Evolutionary conservation across 495 filamentous ascomycete species (phyloP).

Genomic region (Hypoxylon rickii): DNA sequence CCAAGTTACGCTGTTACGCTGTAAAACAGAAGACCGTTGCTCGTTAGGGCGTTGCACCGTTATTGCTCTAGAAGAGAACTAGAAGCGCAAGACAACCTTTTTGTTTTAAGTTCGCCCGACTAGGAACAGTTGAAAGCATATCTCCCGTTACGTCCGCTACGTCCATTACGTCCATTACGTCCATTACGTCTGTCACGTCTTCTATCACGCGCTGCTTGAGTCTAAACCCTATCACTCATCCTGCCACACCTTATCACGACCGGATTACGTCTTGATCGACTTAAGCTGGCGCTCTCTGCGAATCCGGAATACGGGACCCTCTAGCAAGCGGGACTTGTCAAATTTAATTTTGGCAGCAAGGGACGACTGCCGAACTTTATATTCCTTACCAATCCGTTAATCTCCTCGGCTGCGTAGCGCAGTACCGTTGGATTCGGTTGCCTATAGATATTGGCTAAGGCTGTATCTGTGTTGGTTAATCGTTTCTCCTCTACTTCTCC

Average conservation of each 20-base stretch:
- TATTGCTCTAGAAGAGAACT: constrained; percentile 24
- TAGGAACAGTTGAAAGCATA: constrained; percentile 11
- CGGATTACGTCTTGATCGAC: background rate
- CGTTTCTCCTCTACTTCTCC: background rate
- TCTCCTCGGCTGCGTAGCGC: no score
- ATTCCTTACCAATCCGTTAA: background rate
- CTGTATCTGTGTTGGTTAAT: constrained; percentile 6
- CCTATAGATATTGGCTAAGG: constrained; percentile 2
- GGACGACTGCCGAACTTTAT: constrained; percentile 7
- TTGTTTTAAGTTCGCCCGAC: constrained; percentile 1
- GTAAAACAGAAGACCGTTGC: constrained; percentile 22
- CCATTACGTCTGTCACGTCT: no score
- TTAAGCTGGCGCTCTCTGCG: background rate
- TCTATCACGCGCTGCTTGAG: constrained; percentile 4
- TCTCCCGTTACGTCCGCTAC: constrained; percentile 1
- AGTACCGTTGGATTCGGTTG: no score
- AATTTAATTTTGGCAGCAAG: background rate
- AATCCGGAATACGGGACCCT: background rate
- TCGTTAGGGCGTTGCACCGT: constrained; percentile 26
- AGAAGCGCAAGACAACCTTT: constrained; percentile 16
- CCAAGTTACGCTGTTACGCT: constrained; percentile 22
- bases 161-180: no score
- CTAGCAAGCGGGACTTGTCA: constrained; percentile 7
- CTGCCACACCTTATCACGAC: background rate
- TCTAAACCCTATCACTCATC: constrained; percentile 17